Percentiles rank a stretch among this genome's conserved stretches.
Conservation (phyloP, 495 filamentous ascomycete genomes). For the Penicillium maclennaniae region DNA sequence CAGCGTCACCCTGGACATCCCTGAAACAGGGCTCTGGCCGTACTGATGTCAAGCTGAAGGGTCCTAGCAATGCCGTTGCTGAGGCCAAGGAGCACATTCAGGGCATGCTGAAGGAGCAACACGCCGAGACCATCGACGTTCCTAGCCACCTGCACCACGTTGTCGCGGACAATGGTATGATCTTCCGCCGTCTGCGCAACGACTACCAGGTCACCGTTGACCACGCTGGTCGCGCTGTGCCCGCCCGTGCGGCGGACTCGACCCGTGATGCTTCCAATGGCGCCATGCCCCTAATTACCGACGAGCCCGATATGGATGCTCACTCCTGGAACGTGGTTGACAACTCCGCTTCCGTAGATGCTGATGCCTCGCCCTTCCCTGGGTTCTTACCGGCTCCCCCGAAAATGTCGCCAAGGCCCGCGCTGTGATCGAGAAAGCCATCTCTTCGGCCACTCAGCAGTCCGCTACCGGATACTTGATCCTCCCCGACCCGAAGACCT, state of each 20-base stretch:
- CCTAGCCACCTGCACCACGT: slow-evolving; percentile 76
- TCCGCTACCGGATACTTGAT: slow-evolving; percentile 78
- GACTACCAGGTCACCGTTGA: slow-evolving; percentile 86
- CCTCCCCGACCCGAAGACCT: slow-evolving; percentile 82
- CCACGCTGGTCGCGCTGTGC: slow-evolving; percentile 73
- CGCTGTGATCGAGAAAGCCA: slow-evolving; percentile 61
- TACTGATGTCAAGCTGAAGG: slow-evolving; percentile 75
- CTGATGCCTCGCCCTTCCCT: slow-evolving; percentile 62
- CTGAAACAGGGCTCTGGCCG: slow-evolving; percentile 68
- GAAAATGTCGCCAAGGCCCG: slow-evolving; percentile 77
- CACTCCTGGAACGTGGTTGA: slow-evolving; percentile 81
- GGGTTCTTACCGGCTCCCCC: slow-evolving; percentile 75
- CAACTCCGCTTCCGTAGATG: slow-evolving; percentile 33
- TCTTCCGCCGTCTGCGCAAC: slow-evolving; percentile 82
- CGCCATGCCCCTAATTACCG: slow-evolving; percentile 77
- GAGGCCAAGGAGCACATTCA: slow-evolving; percentile 81
- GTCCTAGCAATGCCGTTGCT: slow-evolving; percentile 71
- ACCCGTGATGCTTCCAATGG: slow-evolving; percentile 44
- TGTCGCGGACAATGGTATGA: slow-evolving; percentile 82
- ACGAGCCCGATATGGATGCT: slow-evolving; percentile 62
- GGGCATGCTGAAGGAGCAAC: slow-evolving; percentile 74
- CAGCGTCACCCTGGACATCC: slow-evolving; percentile 84
- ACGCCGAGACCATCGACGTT: slow-evolving; percentile 79
- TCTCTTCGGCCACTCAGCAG: slow-evolving; percentile 68
- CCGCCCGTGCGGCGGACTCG: slow-evolving; percentile 50